Percentiles rank a stretch among this genome's conserved stretches.
These are phyloP conservation scores for Cyberlindnera mississippiensis DNA, from an alignment of 805 yeast genomes.

Conservation along the genomic window DNA sequence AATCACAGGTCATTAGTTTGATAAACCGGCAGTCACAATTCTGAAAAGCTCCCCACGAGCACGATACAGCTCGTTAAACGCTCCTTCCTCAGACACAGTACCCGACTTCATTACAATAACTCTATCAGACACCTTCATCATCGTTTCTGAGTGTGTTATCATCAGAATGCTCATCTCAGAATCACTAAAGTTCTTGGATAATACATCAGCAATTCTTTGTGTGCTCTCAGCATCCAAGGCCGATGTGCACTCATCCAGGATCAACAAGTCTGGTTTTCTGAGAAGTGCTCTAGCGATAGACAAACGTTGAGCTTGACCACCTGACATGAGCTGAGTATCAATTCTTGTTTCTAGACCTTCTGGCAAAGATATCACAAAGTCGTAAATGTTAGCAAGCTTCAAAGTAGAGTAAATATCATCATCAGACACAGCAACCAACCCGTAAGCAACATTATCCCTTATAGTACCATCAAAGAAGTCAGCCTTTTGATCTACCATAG, in stretches of 20 bases:
- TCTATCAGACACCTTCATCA: slow-evolving; percentile 57
- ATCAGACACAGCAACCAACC: slow-evolving; percentile 36
- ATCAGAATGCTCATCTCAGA: slow-evolving; percentile 49
- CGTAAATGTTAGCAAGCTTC: slow-evolving; percentile 45
- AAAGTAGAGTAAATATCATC: slow-evolving; percentile 37
- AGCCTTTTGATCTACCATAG: slow-evolving; percentile 76
- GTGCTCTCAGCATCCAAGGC: slow-evolving; percentile 72
- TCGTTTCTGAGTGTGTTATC: slow-evolving; percentile 69
- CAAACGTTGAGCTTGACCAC: slow-evolving; percentile 87
- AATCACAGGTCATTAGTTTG: background rate
- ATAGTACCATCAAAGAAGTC: slow-evolving; percentile 71
- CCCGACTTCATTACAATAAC: slow-evolving; percentile 50
- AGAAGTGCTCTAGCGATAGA: slow-evolving; percentile 80
- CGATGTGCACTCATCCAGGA: slow-evolving; percentile 87
- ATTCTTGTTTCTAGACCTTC: slow-evolving; percentile 57
- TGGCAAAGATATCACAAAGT: slow-evolving; percentile 52
- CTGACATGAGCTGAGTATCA: slow-evolving; percentile 58
- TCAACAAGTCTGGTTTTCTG: slow-evolving; percentile 53
- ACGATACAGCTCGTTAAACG: slow-evolving; percentile 27
- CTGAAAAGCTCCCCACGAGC: slow-evolving; percentile 30
- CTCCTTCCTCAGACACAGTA: slow-evolving; percentile 42
- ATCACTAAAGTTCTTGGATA: slow-evolving; percentile 33
- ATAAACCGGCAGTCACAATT: slow-evolving; percentile 26
- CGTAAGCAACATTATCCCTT: slow-evolving; percentile 66
- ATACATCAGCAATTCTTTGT: slow-evolving; percentile 43